A percentile compares a stretch with the other conserved stretches of the same genome.
phyloP scores from a whole-genome alignment of 306 rosid species.

The Fragaria nilgerrensis region DNA sequence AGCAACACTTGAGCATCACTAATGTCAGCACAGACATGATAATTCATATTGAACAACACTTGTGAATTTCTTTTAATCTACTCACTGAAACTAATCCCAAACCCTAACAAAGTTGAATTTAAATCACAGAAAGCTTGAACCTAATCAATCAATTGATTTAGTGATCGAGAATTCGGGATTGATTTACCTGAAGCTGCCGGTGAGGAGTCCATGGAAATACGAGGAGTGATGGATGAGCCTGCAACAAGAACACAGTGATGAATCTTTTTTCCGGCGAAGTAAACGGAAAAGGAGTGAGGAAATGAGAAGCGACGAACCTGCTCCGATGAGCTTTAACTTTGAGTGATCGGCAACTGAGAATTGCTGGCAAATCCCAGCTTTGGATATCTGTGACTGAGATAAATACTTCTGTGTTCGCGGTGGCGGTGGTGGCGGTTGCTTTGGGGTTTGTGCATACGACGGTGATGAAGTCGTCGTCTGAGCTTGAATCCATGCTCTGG shows the following conservation, averaged over 20 bases:
- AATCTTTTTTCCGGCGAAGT: constrained; percentile 18
- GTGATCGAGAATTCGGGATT: not conserved
- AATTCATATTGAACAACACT: not conserved
- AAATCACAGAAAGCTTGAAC: not conserved
- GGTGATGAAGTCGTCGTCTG: constrained; percentile 40
- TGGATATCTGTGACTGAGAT: constrained; percentile 40
- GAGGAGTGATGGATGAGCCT: constrained; percentile 60
- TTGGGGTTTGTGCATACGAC: constrained; percentile 40
- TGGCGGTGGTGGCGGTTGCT: constrained; percentile 12
- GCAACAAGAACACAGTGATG: not conserved
- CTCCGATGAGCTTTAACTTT: constrained; percentile 48
- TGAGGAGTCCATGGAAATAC: constrained; percentile 64
- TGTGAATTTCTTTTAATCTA: not conserved
- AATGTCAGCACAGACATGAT: not conserved
- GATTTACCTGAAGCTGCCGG: constrained; percentile 66
- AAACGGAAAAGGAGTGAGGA: constrained; percentile 2
- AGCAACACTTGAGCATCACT: not conserved
- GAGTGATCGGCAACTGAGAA: constrained; percentile 39
- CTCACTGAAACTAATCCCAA: not conserved
- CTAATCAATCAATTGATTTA: not conserved
- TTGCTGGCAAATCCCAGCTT: constrained; percentile 44
- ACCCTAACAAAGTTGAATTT: not conserved
- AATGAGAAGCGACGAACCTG: constrained; percentile 29
- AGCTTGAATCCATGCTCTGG: constrained; percentile 40
- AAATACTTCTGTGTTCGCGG: constrained; percentile 23